Conservation (phyloP, 768 basidiomycete species). For the Rhizopogon vesiculosus region DNA sequence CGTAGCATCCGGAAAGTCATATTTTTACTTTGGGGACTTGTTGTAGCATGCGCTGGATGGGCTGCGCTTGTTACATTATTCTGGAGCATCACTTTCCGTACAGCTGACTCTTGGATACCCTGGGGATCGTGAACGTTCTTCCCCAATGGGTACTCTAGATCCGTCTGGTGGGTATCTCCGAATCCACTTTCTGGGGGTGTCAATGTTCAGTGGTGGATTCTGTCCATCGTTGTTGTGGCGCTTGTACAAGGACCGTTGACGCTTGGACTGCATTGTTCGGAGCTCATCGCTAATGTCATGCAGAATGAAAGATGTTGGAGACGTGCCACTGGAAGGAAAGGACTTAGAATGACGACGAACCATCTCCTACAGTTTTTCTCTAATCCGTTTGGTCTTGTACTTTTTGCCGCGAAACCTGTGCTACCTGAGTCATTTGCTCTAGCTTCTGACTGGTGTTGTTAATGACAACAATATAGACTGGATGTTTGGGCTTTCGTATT, state of each 20-base stretch:
- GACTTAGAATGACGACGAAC: constrained; percentile 12
- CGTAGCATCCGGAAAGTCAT: constrained; percentile 2
- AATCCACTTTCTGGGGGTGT: constrained; percentile 13
- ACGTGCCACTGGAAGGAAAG: constrained; percentile 12
- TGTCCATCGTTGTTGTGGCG: constrained; percentile 23
- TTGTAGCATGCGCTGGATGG: constrained; percentile 14
- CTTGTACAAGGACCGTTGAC: constrained; percentile 24
- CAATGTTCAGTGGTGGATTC: constrained; percentile 18
- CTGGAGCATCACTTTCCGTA: background rate
- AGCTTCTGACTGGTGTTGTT: background rate
- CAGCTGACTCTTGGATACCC: too few relatives aligned
- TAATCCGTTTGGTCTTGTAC: constrained; percentile 8
- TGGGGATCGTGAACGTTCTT: too few relatives aligned
- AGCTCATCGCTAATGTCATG: constrained; percentile 24
- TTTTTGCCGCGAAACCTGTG: constrained; percentile 18
- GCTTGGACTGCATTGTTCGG: constrained; percentile 22
- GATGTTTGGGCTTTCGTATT: constrained; percentile 27
- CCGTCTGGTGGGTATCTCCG: background rate
- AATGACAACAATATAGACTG: constrained; percentile 15
- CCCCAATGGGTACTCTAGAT: too few relatives aligned
- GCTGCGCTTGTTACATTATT: constrained; percentile 12
- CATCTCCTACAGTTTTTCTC: constrained; percentile 20
- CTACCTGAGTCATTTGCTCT: constrained; percentile 15
- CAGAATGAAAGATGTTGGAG: constrained; percentile 23
- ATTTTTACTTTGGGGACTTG: constrained; percentile 17